Conservation (phyloP, 2,329 filamentous ascomycete species). For the Exophiala mesophila region DNA sequence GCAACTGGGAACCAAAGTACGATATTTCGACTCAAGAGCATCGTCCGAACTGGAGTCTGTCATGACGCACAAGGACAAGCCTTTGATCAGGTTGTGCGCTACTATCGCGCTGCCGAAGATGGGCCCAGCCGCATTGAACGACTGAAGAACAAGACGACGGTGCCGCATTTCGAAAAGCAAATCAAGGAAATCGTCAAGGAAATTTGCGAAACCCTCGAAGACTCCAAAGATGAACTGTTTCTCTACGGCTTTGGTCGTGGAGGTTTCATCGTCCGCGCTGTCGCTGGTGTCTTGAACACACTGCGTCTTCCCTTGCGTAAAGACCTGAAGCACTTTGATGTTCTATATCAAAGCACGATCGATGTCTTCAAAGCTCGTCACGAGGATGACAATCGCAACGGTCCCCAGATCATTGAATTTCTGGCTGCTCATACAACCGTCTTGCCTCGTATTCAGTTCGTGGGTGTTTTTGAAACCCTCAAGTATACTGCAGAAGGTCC, state of each 20-base stretch:
- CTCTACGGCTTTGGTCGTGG: conserved; percentile 40
- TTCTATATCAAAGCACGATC: conserved; percentile 29
- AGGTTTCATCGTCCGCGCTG: conserved; percentile 38
- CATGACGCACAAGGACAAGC: conserved; percentile 12
- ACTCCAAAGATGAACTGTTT: conserved; percentile 36
- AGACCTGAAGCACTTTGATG: conserved; percentile 28
- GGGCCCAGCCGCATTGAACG: conserved; percentile 15
- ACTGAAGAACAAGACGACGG: conserved; percentile 12
- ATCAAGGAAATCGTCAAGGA: conserved; percentile 21
- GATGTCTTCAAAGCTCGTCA: conserved; percentile 21
- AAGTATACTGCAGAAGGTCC: conserved; percentile 28
- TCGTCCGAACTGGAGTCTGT: conserved; percentile 11
- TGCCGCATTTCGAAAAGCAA: conserved; percentile 19
- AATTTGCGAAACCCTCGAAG: conserved; percentile 17
- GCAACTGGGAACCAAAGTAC: conserved; percentile 16
- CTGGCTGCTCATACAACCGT: conserved; percentile 19
- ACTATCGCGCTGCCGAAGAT: conserved; percentile 18
- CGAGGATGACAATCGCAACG: conserved; percentile 22
- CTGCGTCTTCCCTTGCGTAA: conserved; percentile 26
- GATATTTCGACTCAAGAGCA: conserved; percentile 18
- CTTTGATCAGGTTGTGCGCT: conserved; percentile 19
- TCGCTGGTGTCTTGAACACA: conserved; percentile 37
- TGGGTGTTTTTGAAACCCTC: conserved; percentile 38
- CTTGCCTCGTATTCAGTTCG: conserved; percentile 34
- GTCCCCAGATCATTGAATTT: conserved; percentile 19